These are phyloP conservation scores for Phytophthora idaei DNA, from an alignment of 352 stramenopile species.

Conservation along the genomic window DNA sequence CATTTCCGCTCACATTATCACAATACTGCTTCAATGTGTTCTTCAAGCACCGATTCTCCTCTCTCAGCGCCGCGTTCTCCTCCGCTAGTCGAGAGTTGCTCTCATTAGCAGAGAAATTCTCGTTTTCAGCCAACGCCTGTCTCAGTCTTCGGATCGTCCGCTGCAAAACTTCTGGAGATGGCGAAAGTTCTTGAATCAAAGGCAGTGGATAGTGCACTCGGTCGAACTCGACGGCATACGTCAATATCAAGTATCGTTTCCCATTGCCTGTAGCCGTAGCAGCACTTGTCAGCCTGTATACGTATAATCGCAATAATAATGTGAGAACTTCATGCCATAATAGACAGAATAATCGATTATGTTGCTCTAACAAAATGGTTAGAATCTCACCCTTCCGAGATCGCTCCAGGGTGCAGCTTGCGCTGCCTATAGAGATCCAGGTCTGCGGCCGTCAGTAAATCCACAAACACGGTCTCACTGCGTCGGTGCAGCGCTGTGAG, in stretches of 20 bases:
- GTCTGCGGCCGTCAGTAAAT: slow-evolving; percentile 91
- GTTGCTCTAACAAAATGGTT: slow-evolving; percentile 12
- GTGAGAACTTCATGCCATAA: slow-evolving; percentile 1
- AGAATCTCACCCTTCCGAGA: slow-evolving; percentile 16
- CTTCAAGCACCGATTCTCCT: slow-evolving; percentile 74
- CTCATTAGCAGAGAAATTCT: slow-evolving; percentile 3
- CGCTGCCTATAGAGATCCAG: slow-evolving; percentile 82
- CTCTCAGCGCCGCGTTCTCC: slow-evolving; percentile 52
- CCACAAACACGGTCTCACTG: slow-evolving; percentile 90
- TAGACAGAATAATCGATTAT: slow-evolving; percentile 2
- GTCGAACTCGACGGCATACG: slow-evolving; percentile 94
- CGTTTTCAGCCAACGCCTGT: slow-evolving; percentile 25
- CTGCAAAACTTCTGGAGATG: slow-evolving; percentile 74
- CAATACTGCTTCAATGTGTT: slow-evolving; percentile 69
- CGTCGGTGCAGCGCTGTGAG: slow-evolving; percentile 71
- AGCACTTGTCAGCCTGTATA: slow-evolving; percentile 11
- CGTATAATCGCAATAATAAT: slow-evolving; percentile 4
- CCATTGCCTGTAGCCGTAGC: slow-evolving; percentile 21
- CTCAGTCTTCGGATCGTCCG: slow-evolving; percentile 79
- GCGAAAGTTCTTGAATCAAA: slow-evolving; percentile 68
- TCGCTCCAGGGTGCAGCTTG: slow-evolving; percentile 45
- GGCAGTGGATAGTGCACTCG: slow-evolving; percentile 94
- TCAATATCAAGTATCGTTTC: slow-evolving; percentile 94
- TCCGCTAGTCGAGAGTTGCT: slow-evolving; percentile 30
- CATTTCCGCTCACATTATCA: slow-evolving; percentile 12